These are phyloP conservation scores for Sequoia sempervirens DNA, from an alignment of 75 land plant genomes.

Conservation along the genomic window DNA sequence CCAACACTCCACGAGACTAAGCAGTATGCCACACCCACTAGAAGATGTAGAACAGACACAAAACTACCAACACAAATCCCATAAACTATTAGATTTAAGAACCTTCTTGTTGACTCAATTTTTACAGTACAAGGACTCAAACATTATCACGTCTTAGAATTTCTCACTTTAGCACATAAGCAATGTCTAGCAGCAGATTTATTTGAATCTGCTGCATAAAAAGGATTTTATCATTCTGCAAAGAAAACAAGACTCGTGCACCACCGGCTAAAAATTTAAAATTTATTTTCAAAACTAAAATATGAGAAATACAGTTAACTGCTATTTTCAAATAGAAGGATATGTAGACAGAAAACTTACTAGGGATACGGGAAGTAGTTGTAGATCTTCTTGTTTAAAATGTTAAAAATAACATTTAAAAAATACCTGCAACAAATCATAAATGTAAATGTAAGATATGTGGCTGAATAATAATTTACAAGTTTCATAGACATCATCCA, in stretches of 20 bases:
- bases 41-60: conserved; percentile 83
- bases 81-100: background rate
- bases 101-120: background rate
- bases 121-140: background rate
- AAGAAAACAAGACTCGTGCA: background rate
- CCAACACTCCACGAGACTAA: conserved; percentile 76
- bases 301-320: background rate
- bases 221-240: background rate
- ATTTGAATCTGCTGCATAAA: background rate
- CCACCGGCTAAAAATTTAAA: background rate
- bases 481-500: background rate
- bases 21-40: conserved; percentile 90
- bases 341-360: conserved; percentile 37
- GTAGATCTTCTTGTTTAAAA: conserved; percentile 97
- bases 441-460: background rate
- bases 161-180: background rate
- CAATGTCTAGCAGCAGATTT: background rate
- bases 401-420: conserved; percentile 96
- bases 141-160: background rate
- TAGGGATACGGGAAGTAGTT: conserved; percentile 98
- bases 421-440: conserved; percentile 70
- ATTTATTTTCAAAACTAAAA: background rate
- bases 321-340: background rate
- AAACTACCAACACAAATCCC: conserved; percentile 55
- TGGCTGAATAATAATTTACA: background rate